Conservation (phyloP, 2,329 filamentous ascomycete genomes). For the Eurotiales sp. region DNA sequence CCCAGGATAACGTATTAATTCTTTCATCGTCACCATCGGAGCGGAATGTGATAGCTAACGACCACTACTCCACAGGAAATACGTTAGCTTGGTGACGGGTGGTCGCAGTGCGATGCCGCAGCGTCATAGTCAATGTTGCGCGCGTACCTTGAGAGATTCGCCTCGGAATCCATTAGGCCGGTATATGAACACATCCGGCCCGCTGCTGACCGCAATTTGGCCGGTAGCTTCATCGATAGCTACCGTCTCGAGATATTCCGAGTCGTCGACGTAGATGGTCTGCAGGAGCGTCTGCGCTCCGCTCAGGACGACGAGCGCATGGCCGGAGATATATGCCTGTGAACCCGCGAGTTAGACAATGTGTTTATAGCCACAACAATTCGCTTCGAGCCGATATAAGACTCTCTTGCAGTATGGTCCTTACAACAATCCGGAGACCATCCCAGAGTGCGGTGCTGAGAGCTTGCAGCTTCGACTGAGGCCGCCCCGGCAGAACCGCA, state of each 20-base stretch:
- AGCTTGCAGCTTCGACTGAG: slow-evolving; percentile 73
- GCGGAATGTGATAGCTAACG: slow-evolving; percentile 50
- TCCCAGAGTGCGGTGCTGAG: slow-evolving; percentile 72
- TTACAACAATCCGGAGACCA: slow-evolving; percentile 67
- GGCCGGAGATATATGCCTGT: slow-evolving; percentile 84
- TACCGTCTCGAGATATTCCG: slow-evolving; percentile 67
- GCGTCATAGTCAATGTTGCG: too few relatives aligned
- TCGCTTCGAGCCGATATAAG: not conserved
- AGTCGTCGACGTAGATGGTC: slow-evolving; percentile 82
- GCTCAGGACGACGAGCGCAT: slow-evolving; percentile 77
- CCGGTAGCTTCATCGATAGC: slow-evolving; percentile 77
- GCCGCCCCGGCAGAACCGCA: slow-evolving; percentile 74
- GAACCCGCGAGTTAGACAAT: slow-evolving; percentile 1
- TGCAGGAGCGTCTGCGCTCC: slow-evolving; percentile 73
- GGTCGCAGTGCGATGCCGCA: not conserved
- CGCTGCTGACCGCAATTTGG: slow-evolving; percentile 75
- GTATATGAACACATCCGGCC: slow-evolving; percentile 68
- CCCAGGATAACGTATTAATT: slow-evolving; percentile 74
- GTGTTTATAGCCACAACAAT: not conserved
- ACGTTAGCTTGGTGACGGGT: slow-evolving; percentile 20
- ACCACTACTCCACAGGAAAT: slow-evolving; percentile 47
- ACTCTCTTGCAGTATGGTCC: slow-evolving; percentile 22
- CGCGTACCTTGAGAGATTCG: slow-evolving; percentile 69
- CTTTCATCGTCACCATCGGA: slow-evolving; percentile 42
- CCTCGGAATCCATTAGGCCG: slow-evolving; percentile 68